Base-by-base conservation (phyloP, 306 rosid genomes). In the Mucuna pruriens region DNA sequence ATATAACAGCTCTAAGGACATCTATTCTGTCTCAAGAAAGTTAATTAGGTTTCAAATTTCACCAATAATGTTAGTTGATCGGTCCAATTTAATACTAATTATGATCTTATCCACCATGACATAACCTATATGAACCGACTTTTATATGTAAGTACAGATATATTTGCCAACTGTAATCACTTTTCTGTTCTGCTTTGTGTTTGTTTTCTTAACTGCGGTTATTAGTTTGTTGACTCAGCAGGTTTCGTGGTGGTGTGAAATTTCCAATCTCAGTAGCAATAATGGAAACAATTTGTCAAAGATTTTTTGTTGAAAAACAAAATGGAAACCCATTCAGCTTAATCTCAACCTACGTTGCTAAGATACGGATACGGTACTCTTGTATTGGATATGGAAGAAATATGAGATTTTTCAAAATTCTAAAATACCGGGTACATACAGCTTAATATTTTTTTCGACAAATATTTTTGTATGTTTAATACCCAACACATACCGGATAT, bases 31-130 rank as follows among this genome's bases (percentile, higher is more conserved):
- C 4, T 26, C 4, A n/a, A 29, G 15, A 52, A 66, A 64, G 65
- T 44, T 16, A 16, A 83, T n/a, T 19, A 71, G 76, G 62, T 29
- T 13, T 54, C 51, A 45, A 49, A 16, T 33, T 54, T 73, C 45
- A 78, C 65, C 65, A 31, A 23, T 45, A 76, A n/a, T 29, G 66
- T 76, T 58, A 25, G 81, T 16, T 84, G 44, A 67, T 67, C 52
- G n/a, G 48, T 57, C 78, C 61, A 74, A 67, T 74, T 67, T 38
- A 75, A 74, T 57, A 36, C 23, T 38, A 46, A 48, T 68, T 46
- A 67, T 55, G 73, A 79, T 66, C 81, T 68, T 82, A 82, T 82
- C 82, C 68, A 65, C 66, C 65, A 12, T 34, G 48, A 68, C 74
- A 67, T 17, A 34, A n/a, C 67, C 67, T 4, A 66, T 57, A n/a